Percentiles rank a stretch among this genome's conserved stretches.
Evolutionary conservation across 2,329 filamentous ascomycete genomes (phyloP).

Genomic region (Cercospora sesami): DNA sequence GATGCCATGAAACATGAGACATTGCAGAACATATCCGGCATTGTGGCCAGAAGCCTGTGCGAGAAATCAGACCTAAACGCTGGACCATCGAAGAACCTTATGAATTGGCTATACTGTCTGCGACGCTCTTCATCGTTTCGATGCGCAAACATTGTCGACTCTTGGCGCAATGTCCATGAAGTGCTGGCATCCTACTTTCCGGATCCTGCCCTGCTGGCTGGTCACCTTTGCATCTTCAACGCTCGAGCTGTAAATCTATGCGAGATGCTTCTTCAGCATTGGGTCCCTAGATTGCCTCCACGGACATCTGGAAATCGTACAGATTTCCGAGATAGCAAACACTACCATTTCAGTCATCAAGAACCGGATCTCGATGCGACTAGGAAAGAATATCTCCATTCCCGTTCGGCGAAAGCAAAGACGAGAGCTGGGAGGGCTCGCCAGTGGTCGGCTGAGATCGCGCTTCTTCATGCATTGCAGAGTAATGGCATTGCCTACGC

Average conservation of each 20-base stretch:
- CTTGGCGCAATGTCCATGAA: conserved; percentile 12
- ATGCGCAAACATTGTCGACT: not conserved
- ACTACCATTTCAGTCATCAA: not conserved
- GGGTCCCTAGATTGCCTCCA: conserved; percentile 1
- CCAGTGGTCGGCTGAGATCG: not conserved
- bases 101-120: conserved; percentile 16
- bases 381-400: not conserved
- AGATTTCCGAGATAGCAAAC: not conserved
- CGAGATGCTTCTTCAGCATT: conserved; percentile 14
- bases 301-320: not conserved
- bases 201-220: conserved; percentile 4
- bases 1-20: conserved; percentile 12
- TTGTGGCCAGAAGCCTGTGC: not conserved
- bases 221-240: conserved; percentile 9
- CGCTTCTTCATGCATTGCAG: conserved; percentile 14
- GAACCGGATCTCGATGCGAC: not conserved
- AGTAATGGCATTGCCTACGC: conserved; percentile 6
- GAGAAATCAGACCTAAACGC: not conserved
- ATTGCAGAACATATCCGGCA: not conserved
- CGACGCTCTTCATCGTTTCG: not conserved
- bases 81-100: not conserved
- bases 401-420: not conserved
- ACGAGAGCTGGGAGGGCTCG: not conserved
- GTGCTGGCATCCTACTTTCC: conserved; percentile 13
- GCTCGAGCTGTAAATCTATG: not conserved